Base-by-base conservation (phyloP, 192 early-diverging fungal genomes). In the Backusella tuberculispora region DNA sequence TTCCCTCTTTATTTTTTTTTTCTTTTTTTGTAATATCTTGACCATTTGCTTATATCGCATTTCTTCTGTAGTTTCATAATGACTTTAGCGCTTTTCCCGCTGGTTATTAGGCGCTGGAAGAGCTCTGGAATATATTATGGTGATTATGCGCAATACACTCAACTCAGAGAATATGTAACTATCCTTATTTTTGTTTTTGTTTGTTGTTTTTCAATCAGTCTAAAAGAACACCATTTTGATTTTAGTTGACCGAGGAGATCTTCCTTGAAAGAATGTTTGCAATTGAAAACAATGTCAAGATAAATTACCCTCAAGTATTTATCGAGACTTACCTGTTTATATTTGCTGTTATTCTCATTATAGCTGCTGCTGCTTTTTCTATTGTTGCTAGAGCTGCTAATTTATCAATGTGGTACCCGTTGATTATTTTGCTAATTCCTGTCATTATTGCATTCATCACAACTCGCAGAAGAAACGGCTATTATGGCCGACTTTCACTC, bases 371-470 rank as follows among this genome's bases (percentile, higher is more conserved):
- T 21, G 71, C 66, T 1, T 77, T 77, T 19, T 77, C 76, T 29
- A 44, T 77, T 66, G 71, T 71, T 43, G 76, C 76, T 26, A 63
- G 76, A n/a, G 69, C 76, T 10, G 76, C 65, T 15, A 65, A 70
- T 72, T 47, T 77, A 40, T 77, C 76, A 26, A 72, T 77, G 71
- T 72, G 70, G 71, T 77, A 77, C 45, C 76, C 76, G 5, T 63
- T 77, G 63, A 46, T 73, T 8, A 48, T 77, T 17, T 46, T 77
- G 3, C 15, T 73, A 9, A 72, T 77, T 40, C 76, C 76, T 50
- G 71, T 65, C n/a, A 17, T 73, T 42, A 73, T 73, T 45, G 63
- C 60, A 26, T 65, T 63, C 44, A 37, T 41, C 29, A 65, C 63
- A 17, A 65, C 72, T 44, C n/a, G 63, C 3, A 73, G 72, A 73